Percentiles rank a stretch among this genome's conserved stretches.
Evolutionary conservation across 257 asterid species (phyloP).

Genomic region (Primulina tabacum): DNA sequence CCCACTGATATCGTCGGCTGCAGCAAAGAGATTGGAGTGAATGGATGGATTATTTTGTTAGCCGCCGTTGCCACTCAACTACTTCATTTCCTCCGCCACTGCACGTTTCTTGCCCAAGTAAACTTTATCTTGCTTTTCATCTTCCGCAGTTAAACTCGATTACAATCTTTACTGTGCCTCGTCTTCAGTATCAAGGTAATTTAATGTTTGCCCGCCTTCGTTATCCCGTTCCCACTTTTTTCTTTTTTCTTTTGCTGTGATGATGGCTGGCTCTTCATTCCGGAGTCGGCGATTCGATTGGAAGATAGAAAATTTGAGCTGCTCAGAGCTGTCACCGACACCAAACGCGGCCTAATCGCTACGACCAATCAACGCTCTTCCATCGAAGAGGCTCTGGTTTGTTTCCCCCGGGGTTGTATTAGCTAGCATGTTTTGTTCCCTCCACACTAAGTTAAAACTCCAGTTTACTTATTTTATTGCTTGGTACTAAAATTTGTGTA

Average conservation of each 20-base stretch:
- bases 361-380: conserved; percentile 62
- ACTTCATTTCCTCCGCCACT: conserved; percentile 7
- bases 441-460: background rate
- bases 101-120: conserved; percentile 15
- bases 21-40: background rate
- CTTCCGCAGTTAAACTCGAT: conserved; percentile 14
- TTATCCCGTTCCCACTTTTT: background rate
- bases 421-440: background rate
- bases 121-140: background rate
- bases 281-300: conserved; percentile 46
- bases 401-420: background rate
- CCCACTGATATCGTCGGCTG: background rate
- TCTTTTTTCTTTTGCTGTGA: background rate
- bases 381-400: conserved; percentile 75
- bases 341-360: conserved; percentile 72
- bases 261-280: background rate
- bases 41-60: conserved; percentile 17
- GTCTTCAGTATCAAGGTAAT: conserved; percentile 26
- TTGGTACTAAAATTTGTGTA: background rate
- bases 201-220: background rate
- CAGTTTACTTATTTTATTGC: background rate
- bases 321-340: conserved; percentile 58
- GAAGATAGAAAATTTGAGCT: conserved; percentile 63
- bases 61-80: conserved; percentile 13
- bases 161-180: conserved; percentile 21